phyloP scores from a whole-genome alignment of 805 yeast species.

The Hemisphaericaspora nanyangensis region DNA sequence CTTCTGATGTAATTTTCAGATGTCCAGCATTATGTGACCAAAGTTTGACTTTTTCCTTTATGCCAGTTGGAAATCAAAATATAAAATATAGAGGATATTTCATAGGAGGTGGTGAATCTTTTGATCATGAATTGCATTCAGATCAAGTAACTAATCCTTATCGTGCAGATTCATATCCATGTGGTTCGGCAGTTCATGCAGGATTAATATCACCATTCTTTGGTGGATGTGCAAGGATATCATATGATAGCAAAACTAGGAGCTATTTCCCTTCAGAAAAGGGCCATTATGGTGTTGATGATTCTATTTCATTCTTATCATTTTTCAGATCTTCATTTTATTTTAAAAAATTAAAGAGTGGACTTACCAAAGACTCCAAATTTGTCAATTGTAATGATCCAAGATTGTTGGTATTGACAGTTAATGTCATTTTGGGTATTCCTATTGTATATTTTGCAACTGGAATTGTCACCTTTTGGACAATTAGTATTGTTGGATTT shows the following conservation, averaged over 20 bases:
- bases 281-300: conserved; percentile 53
- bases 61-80: conserved; percentile 67
- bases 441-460: conserved; percentile 56
- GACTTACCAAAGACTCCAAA: conserved; percentile 3
- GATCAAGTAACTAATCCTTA: conserved; percentile 55
- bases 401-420: conserved; percentile 48
- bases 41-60: conserved; percentile 69
- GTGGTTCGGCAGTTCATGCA: conserved; percentile 87
- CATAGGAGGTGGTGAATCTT: conserved; percentile 67
- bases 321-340: conserved; percentile 73
- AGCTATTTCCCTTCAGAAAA: conserved; percentile 40
- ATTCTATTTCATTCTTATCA: conserved; percentile 57
- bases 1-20: conserved; percentile 50
- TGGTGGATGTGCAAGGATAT: conserved; percentile 76
- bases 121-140: conserved; percentile 1
- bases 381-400: conserved; percentile 66
- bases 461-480: conserved; percentile 50
- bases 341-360: conserved; percentile 43
- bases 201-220: conserved; percentile 67
- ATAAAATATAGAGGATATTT: conserved; percentile 69
- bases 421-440: conserved; percentile 60
- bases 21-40: conserved; percentile 89
- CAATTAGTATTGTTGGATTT: conserved; percentile 59
- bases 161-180: conserved; percentile 83
- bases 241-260: conserved; percentile 51